phyloP scores from a whole-genome alignment of 2,329 filamentous ascomycete genomes.

The Neopestalotiopsis sp. region DNA sequence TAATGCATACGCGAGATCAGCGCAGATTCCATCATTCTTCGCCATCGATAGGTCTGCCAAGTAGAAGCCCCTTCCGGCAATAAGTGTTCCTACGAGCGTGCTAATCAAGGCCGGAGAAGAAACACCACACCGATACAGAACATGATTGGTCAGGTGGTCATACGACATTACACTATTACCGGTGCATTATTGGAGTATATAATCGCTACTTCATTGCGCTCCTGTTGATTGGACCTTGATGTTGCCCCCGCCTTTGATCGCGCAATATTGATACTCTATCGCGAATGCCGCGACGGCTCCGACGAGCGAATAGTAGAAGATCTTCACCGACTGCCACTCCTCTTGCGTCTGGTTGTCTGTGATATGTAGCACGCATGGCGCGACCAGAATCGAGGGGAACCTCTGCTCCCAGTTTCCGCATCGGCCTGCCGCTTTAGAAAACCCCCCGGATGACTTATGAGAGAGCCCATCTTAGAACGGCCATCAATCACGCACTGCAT shows the following conservation, averaged over 20 bases:
- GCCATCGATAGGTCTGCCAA: background rate
- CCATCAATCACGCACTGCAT: background rate
- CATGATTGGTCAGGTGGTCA: background rate
- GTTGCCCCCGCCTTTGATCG: conserved; percentile 8
- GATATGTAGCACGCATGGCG: background rate
- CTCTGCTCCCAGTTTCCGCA: background rate
- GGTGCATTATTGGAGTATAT: background rate
- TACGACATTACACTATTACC: background rate
- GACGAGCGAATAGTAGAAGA: background rate
- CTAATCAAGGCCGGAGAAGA: background rate
- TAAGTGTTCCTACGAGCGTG: background rate
- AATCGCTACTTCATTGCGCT: background rate
- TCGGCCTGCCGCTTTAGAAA: background rate
- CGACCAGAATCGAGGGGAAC: background rate
- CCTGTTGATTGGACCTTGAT: conserved; percentile 1
- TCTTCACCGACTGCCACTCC: background rate
- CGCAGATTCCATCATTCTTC: conserved; percentile 11
- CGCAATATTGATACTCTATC: conserved; percentile 9
- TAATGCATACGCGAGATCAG: conserved; percentile 6
- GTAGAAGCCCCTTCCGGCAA: background rate
- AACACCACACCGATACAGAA: background rate
- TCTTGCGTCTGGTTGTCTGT: background rate
- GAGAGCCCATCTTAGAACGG: background rate
- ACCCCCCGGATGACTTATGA: background rate
- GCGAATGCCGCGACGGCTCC: background rate